Conservation (phyloP, 2,329 filamentous ascomycete genomes). For the Dactylellina parvicollis region DNA sequence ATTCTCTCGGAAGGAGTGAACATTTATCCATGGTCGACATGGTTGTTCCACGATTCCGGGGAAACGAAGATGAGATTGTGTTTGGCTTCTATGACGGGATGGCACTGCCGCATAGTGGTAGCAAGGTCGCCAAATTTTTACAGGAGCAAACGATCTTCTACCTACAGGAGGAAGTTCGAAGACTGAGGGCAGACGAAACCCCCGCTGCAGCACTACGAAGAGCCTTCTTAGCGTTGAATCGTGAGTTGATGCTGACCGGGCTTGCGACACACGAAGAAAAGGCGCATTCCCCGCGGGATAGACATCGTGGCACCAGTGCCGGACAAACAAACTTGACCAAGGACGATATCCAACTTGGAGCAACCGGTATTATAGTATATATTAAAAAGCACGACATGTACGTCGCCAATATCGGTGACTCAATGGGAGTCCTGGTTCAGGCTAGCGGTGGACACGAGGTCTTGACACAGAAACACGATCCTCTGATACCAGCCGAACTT, state of each 20-base stretch:
- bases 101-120: conserved; percentile 85
- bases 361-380: conserved; percentile 90
- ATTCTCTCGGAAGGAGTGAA: conserved; percentile 90
- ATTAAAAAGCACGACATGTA: conserved; percentile 89
- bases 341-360: conserved; percentile 88
- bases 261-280: conserved; percentile 82
- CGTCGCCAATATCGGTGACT: conserved; percentile 94
- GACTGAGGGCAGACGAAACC: conserved; percentile 74
- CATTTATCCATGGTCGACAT: conserved; percentile 95
- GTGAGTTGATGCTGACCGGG: conserved; percentile 87
- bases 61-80: conserved; percentile 87
- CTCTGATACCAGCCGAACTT: conserved; percentile 83
- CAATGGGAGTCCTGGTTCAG: conserved; percentile 92
- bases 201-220: conserved; percentile 84
- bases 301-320: conserved; percentile 72
- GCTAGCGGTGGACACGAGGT: conserved; percentile 84
- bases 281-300: conserved; percentile 65
- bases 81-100: conserved; percentile 97
- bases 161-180: conserved; percentile 83
- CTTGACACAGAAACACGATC: conserved; percentile 91
- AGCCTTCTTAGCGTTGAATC: conserved; percentile 89
- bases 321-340: conserved; percentile 73
- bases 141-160: conserved; percentile 94
- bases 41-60: conserved; percentile 90
- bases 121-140: conserved; percentile 93